Conservation (phyloP, 352 stramenopile species). For the Halophytophthora polymorphica region DNA sequence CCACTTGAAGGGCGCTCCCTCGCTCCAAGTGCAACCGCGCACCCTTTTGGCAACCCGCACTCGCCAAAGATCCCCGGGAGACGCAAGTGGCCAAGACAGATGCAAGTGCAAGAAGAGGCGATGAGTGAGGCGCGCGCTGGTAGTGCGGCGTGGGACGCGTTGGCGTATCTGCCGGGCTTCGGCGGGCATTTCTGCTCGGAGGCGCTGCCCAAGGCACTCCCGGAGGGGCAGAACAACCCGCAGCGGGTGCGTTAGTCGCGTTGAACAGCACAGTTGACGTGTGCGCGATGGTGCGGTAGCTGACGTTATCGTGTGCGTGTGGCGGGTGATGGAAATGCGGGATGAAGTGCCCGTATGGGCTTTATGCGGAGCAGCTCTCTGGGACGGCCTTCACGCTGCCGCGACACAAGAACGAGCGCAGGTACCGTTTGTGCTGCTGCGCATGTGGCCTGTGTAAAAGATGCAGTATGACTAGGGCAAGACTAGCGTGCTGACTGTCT, state of each 20-base stretch:
- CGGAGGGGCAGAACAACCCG: constrained; percentile 93
- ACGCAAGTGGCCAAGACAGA: neutral
- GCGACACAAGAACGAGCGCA: constrained; percentile 82
- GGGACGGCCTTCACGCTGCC: constrained; percentile 96
- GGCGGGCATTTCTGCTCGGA: constrained; percentile 94
- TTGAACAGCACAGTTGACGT: neutral
- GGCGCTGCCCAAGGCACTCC: constrained; percentile 85
- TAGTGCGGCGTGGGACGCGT: constrained; percentile 37
- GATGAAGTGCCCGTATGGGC: constrained; percentile 78
- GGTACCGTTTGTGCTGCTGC: constrained; percentile 20
- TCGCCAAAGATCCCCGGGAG: neutral
- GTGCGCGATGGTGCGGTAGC: neutral
- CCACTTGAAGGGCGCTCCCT: neutral
- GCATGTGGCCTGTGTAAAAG: constrained; percentile 41
- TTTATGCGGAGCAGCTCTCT: constrained; percentile 95
- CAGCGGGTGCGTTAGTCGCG: constrained; percentile 45
- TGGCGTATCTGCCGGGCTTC: constrained; percentile 91
- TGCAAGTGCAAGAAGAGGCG: neutral
- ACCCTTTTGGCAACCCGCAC: neutral
- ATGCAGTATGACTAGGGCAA: neutral
- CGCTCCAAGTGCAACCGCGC: neutral
- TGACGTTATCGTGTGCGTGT: neutral
- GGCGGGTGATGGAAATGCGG: neutral
- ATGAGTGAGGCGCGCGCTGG: neutral
- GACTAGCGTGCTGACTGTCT: constrained; percentile 18